A percentile compares a stretch with the other conserved stretches of the same genome.
These are phyloP conservation scores for Boletus insuetus DNA, from an alignment of 768 basidiomycete genomes.

Conservation along the genomic window DNA sequence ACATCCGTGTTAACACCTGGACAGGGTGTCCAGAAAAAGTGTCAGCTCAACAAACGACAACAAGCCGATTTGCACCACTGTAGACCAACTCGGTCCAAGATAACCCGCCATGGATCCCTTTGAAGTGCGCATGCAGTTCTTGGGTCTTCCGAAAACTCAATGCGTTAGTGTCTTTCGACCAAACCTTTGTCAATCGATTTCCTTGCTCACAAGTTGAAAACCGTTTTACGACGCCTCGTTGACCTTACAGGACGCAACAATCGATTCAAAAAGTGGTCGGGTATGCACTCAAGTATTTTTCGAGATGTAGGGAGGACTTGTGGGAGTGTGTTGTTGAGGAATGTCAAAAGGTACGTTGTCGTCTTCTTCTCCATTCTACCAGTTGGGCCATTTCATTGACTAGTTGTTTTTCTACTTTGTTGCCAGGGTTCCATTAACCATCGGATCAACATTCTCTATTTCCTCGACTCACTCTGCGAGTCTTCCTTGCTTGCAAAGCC, in stretches of 20 bases:
- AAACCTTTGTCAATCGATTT: background rate
- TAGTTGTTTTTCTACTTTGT: background rate
- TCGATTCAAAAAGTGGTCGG: slow-evolving; percentile 87
- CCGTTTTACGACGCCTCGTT: too few species aligned
- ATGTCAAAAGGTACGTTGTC: slow-evolving; percentile 67
- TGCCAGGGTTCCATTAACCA: slow-evolving; percentile 79
- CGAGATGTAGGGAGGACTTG: slow-evolving; percentile 83
- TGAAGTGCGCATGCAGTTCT: slow-evolving; percentile 74
- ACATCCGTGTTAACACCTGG: too few species aligned
- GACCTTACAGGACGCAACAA: slow-evolving; percentile 63
- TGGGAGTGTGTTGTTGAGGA: slow-evolving; percentile 95
- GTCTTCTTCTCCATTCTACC: too few species aligned
- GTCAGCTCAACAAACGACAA: too few species aligned
- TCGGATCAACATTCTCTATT: slow-evolving; percentile 90
- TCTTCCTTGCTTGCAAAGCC: slow-evolving; percentile 65
- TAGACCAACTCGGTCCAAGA: background rate
- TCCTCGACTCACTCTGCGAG: slow-evolving; percentile 86
- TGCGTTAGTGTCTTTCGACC: slow-evolving; percentile 41
- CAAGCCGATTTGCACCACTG: too few species aligned
- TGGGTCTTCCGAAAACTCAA: slow-evolving; percentile 61
- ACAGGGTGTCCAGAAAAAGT: too few species aligned
- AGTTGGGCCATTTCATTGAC: background rate
- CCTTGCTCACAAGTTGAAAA: too few species aligned
- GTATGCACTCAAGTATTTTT: slow-evolving; percentile 82
- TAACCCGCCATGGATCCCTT: slow-evolving; percentile 47